phyloP scores from a whole-genome alignment of 257 asterid genomes.

The Parsonsia alboflavescens region DNA sequence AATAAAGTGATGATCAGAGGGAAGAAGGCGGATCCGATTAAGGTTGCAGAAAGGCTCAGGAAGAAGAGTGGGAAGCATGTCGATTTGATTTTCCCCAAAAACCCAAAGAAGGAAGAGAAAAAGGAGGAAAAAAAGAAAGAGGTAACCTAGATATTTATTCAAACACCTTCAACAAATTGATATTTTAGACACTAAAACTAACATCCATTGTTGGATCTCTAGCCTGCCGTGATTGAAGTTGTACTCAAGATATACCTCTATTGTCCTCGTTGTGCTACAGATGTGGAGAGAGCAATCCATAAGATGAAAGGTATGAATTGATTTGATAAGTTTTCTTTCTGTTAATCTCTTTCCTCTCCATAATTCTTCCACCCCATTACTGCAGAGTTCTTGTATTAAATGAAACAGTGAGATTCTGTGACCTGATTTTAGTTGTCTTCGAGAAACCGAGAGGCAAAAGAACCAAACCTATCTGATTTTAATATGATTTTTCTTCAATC shows the following conservation, averaged over 20 bases:
- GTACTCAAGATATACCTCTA: conserved; percentile 49
- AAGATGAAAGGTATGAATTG: conserved; percentile 67
- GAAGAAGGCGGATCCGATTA: conserved; percentile 46
- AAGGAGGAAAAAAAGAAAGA: conserved; percentile 30
- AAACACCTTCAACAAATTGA: neutral
- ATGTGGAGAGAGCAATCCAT: conserved; percentile 48
- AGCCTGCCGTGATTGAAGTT: conserved; percentile 45
- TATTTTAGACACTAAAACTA: neutral
- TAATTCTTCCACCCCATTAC: neutral
- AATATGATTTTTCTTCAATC: neutral
- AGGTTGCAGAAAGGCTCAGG: conserved; percentile 51
- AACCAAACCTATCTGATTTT: neutral
- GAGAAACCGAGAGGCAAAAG: neutral
- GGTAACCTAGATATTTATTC: neutral
- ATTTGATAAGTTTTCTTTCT: neutral
- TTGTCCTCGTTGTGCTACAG: conserved; percentile 67
- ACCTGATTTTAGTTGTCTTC: neutral
- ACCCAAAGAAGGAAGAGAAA: conserved; percentile 23
- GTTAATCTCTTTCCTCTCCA: neutral
- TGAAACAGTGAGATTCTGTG: neutral
- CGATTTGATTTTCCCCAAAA: conserved; percentile 45
- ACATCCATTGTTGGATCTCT: neutral
- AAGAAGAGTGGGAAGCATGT: conserved; percentile 60
- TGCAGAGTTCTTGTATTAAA: neutral
- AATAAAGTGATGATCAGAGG: conserved; percentile 52